Conservation (phyloP, 192 early-diverging fungal genomes). For the Jimgerdemannia lactiflua region DNA sequence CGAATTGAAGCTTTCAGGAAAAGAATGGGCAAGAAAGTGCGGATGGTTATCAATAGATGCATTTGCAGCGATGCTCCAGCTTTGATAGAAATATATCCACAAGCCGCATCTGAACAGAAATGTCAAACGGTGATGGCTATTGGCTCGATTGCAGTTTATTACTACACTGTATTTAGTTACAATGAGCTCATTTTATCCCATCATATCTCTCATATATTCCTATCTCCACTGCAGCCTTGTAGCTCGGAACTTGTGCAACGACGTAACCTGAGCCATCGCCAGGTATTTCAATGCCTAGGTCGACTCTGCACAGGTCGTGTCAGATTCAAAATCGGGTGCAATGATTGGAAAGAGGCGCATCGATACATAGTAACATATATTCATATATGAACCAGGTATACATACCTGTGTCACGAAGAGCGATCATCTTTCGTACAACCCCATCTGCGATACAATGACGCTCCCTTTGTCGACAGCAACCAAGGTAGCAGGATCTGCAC, state of each 20-base stretch:
- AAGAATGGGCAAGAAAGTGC: too few species aligned
- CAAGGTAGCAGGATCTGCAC: not conserved
- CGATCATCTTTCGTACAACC: not conserved
- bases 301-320: conserved; percentile 9
- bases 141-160: too few species aligned
- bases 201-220: conserved; percentile 60
- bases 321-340: conserved; percentile 13
- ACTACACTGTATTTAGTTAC: too few species aligned
- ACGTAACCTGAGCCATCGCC: conserved; percentile 46
- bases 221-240: conserved; percentile 40
- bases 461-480: not conserved
- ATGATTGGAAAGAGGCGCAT: conserved; percentile 7
- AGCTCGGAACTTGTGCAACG: conserved; percentile 71
- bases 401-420: not conserved
- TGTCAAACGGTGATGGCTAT: too few species aligned
- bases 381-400: not conserved
- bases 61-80: too few species aligned
- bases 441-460: not conserved
- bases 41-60: too few species aligned
- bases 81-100: too few species aligned
- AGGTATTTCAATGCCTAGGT: conserved; percentile 21
- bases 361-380: not conserved
- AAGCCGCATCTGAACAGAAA: too few species aligned
- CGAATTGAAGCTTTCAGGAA: too few species aligned
- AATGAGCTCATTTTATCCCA: conserved; percentile 13